Conservation (phyloP, 495 filamentous ascomycete species). For the Thozetella sp. region DNA sequence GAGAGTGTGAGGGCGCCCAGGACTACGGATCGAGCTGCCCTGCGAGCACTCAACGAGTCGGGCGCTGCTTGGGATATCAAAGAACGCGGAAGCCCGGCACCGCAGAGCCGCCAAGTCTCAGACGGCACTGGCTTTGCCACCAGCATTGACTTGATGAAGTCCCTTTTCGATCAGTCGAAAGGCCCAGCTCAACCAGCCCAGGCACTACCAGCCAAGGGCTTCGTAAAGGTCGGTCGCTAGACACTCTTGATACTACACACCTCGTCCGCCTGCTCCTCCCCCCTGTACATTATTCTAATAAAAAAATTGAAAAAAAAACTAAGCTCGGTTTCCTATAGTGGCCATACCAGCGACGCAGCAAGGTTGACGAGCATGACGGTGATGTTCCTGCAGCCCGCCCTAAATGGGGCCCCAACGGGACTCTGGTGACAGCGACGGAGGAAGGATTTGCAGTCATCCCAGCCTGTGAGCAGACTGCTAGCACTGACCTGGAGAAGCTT, state of each 20-base stretch:
- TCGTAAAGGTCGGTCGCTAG: constrained; percentile 53
- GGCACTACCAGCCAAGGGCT: constrained; percentile 39
- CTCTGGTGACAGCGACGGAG: constrained; percentile 61
- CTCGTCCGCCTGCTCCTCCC: constrained; percentile 30
- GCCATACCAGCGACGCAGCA: constrained; percentile 79
- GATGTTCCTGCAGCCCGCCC: constrained; percentile 67
- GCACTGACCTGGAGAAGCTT: constrained; percentile 9
- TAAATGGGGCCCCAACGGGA: constrained; percentile 76
- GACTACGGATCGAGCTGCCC: constrained; percentile 65
- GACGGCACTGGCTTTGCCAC: constrained; percentile 67
- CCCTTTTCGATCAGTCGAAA: constrained; percentile 71
- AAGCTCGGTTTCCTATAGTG: constrained; percentile 65
- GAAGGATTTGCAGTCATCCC: constrained; percentile 21
- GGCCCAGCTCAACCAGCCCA: constrained; percentile 38
- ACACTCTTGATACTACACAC: constrained; percentile 74
- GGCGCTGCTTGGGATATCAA: constrained; percentile 32
- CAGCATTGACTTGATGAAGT: constrained; percentile 91
- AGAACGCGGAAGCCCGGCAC: constrained; percentile 32
- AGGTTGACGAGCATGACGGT: constrained; percentile 57
- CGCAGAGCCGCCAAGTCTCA: constrained; percentile 32
- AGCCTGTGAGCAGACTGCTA: constrained; percentile 11
- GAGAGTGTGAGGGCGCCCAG: constrained; percentile 90
- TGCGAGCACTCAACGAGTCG: constrained; percentile 50
- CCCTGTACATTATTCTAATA: constrained; percentile 21
- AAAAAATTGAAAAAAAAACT: constrained; percentile 35